Evolutionary conservation across 495 filamentous ascomycete genomes (phyloP).

Genomic region (Podospora pseudoanserina): DNA sequence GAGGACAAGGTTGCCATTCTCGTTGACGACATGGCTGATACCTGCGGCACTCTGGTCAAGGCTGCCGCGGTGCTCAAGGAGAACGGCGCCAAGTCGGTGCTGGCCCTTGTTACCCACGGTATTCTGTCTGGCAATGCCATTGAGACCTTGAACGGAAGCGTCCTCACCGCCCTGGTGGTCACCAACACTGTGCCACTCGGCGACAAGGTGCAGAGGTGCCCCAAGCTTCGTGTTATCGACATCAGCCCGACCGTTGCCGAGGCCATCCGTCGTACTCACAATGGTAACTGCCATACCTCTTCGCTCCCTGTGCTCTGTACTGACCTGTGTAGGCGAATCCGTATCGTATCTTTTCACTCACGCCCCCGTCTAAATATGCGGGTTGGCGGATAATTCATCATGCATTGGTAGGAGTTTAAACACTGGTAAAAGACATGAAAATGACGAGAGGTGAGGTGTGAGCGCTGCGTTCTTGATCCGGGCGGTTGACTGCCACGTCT

Average conservation of each 20-base stretch:
- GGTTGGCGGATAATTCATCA: not conserved
- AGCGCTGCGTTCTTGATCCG: not conserved
- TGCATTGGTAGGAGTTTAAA: slow-evolving; percentile 14
- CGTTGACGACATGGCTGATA: slow-evolving; percentile 82
- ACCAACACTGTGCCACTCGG: slow-evolving; percentile 95
- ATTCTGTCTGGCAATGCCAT: slow-evolving; percentile 91
- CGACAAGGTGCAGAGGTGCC: slow-evolving; percentile 67
- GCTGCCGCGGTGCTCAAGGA: slow-evolving; percentile 88
- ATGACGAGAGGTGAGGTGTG: not conserved
- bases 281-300: slow-evolving; percentile 50
- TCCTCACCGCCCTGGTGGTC: slow-evolving; percentile 75
- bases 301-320: slow-evolving; percentile 4
- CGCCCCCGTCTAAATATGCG: slow-evolving; percentile 54
- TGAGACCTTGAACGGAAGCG: slow-evolving; percentile 80
- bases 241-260: slow-evolving; percentile 74
- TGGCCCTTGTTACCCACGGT: slow-evolving; percentile 94
- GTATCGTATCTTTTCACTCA: slow-evolving; percentile 95
- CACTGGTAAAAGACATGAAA: not conserved
- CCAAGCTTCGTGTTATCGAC: slow-evolving; percentile 84
- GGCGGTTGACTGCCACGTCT: not conserved
- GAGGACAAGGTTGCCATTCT: slow-evolving; percentile 57
- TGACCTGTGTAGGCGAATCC: slow-evolving; percentile 44
- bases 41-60: slow-evolving; percentile 87
- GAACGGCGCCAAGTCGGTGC: slow-evolving; percentile 80
- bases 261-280: slow-evolving; percentile 87